Base-by-base conservation (phyloP, 495 filamentous ascomycete genomes). In the Tuber melanosporum region DNA sequence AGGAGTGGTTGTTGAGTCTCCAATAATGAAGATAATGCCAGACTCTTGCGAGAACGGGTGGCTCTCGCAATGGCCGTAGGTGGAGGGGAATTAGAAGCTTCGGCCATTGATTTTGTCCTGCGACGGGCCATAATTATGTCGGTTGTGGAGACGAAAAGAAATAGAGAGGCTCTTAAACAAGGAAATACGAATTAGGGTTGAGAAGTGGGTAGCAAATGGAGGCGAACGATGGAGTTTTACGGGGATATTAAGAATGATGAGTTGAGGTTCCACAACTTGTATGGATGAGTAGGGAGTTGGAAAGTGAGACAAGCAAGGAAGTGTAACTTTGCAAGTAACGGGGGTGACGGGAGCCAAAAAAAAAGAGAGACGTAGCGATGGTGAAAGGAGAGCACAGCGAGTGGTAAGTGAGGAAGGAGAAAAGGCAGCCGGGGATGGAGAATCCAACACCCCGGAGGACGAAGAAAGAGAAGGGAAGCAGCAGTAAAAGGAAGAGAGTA, bases 241-340 rank as follows among this genome's bases (percentile, higher is more conserved):
- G 57, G 57, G 26, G 57, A 66, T 66, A 66, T 66, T 36, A 32
- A 36, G 57, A 66, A 66, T 36, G 57, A 66, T 66, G 57, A 66
- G 57, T 66, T 66, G 57, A 66, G 57, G 57, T 66, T 66, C 57
- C 57, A 66, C 57, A 66, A 17, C 26, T 36, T 36, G 57, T 36
- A 66, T 7, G 57, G 57, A 66, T 66, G 57, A 36, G 57, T 66
- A 66, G 57, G 57, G 57, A 66, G 57, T 66, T 66, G 57, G 57
- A 19, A 66, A 36, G 57, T 66, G 57, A 66, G 57, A 66, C 57
- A 66, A 32, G 57, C 32, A 66, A 32, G 57, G 57, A 66, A 66
- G 57, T 66, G 57, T 66, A 66, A 66, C 57, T 66, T 36, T 66
- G 57, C 57, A 32, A 36, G 57, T 66, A 66, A 66, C 57, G 57